A percentile compares a stretch with the other conserved stretches of the same genome.
phyloP scores from a whole-genome alignment of 257 asterid species.

The Fraxinus anomala region DNA sequence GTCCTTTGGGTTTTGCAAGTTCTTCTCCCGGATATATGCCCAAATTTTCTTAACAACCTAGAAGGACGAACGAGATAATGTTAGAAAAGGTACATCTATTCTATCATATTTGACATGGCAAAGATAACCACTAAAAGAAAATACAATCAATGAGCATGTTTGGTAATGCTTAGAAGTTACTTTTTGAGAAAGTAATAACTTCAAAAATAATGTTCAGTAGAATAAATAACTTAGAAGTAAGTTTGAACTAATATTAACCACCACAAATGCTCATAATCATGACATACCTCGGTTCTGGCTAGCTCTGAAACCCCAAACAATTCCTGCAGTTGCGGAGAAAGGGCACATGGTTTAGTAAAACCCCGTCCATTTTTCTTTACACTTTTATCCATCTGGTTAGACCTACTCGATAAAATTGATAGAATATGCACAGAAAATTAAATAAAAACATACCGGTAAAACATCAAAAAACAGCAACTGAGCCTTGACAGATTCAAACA shows the following conservation, averaged over 20 bases:
- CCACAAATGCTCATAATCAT: not conserved
- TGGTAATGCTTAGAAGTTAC: not conserved
- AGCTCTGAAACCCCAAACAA: constrained; percentile 46
- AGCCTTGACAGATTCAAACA: not conserved
- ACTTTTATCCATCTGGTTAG: constrained; percentile 23
- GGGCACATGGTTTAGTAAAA: constrained; percentile 43
- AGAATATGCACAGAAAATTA: not conserved
- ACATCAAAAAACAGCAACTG: not conserved
- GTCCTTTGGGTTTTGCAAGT: constrained; percentile 48
- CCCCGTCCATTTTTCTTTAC: constrained; percentile 41
- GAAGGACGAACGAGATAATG: constrained; percentile 1
- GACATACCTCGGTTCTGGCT: constrained; percentile 50
- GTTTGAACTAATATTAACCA: not conserved
- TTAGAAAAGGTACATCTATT: not conserved
- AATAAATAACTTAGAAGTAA: not conserved
- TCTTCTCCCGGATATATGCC: constrained; percentile 47
- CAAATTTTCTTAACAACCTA: constrained; percentile 55
- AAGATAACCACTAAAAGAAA: not conserved
- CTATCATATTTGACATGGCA: constrained; percentile 12
- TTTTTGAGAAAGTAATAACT: not conserved
- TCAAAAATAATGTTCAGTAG: not conserved
- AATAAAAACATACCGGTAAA: not conserved
- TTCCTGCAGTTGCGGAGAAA: constrained; percentile 54
- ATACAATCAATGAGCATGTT: constrained; percentile 2
- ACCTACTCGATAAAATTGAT: constrained; percentile 24